Conservation (phyloP, 441 rosid species). For the Euphorbia celastroides region DNA sequence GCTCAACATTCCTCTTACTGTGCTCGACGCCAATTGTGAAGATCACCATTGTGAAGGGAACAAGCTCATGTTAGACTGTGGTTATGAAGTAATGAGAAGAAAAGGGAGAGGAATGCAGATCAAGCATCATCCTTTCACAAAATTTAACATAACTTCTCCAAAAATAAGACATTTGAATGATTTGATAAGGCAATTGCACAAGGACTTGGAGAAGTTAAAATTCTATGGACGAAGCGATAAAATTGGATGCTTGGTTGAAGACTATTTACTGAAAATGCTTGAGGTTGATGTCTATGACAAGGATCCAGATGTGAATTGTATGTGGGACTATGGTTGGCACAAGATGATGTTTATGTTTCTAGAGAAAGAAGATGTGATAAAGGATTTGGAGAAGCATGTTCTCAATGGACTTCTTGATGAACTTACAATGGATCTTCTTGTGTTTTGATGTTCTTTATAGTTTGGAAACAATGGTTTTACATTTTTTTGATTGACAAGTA, state of each 20-base stretch:
- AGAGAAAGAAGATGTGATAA: slow-evolving; percentile 61
- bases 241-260: slow-evolving; percentile 38
- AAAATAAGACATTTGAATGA: slow-evolving; percentile 49
- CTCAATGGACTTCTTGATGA: slow-evolving; percentile 57
- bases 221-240: slow-evolving; percentile 41
- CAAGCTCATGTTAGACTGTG: slow-evolving; percentile 63
- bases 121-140: slow-evolving; percentile 51
- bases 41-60: slow-evolving; percentile 36
- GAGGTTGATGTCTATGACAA: slow-evolving; percentile 47
- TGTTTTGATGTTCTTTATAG: neutral
- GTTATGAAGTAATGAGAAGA: slow-evolving; percentile 75
- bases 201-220: slow-evolving; percentile 49
- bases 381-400: slow-evolving; percentile 59
- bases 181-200: slow-evolving; percentile 51
- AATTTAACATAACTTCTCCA: slow-evolving; percentile 25
- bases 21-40: slow-evolving; percentile 21
- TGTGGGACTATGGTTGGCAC: slow-evolving; percentile 90
- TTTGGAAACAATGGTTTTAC: neutral
- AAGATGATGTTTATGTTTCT: slow-evolving; percentile 33
- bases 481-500: neutral
- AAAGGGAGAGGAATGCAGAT: slow-evolving; percentile 70
- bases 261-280: slow-evolving; percentile 59
- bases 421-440: slow-evolving; percentile 46
- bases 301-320: slow-evolving; percentile 61
- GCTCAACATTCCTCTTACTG: slow-evolving; percentile 34